These are phyloP conservation scores for Cyclanthera cordifolia DNA, from an alignment of 306 rosid genomes.

Conservation along the genomic window DNA sequence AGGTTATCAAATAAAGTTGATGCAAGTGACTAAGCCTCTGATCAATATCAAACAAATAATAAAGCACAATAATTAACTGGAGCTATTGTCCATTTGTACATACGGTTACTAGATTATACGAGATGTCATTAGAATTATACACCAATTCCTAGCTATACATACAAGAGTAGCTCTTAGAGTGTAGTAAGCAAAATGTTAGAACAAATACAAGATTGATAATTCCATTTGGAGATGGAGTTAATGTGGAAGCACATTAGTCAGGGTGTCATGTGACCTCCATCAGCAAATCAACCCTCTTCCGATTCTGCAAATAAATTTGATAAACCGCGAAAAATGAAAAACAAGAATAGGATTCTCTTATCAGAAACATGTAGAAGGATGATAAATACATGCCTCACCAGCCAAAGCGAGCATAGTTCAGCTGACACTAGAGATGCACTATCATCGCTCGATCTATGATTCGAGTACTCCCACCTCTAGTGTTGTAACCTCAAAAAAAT, in stretches of 20 bases:
- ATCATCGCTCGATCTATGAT: too few relatives aligned
- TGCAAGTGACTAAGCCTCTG: not conserved
- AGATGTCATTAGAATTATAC: too few relatives aligned
- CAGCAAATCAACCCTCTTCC: slow-evolving; percentile 39
- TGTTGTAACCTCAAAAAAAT: too few relatives aligned
- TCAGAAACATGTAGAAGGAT: not conserved
- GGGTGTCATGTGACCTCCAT: not conserved
- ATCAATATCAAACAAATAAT: not conserved
- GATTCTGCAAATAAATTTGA: slow-evolving; percentile 36
- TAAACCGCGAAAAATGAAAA: too few relatives aligned
- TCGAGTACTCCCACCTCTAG: too few relatives aligned
- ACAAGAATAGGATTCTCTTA: not conserved
- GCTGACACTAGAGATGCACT: too few relatives aligned
- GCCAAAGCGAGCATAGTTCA: too few relatives aligned
- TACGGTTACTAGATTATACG: too few relatives aligned
- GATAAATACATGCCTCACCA: too few relatives aligned
- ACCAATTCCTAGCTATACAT: not conserved
- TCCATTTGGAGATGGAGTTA: not conserved
- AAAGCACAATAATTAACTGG: not conserved
- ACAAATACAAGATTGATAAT: not conserved
- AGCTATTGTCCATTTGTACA: not conserved
- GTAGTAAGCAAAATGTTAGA: slow-evolving; percentile 1
- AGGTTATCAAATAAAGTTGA: not conserved
- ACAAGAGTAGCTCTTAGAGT: not conserved
- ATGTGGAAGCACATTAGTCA: not conserved